Percentiles rank a stretch among this genome's conserved stretches.
Evolutionary conservation across 768 basidiomycete species (phyloP).

Genomic region (Erythrobasidium yunnanense): DNA sequence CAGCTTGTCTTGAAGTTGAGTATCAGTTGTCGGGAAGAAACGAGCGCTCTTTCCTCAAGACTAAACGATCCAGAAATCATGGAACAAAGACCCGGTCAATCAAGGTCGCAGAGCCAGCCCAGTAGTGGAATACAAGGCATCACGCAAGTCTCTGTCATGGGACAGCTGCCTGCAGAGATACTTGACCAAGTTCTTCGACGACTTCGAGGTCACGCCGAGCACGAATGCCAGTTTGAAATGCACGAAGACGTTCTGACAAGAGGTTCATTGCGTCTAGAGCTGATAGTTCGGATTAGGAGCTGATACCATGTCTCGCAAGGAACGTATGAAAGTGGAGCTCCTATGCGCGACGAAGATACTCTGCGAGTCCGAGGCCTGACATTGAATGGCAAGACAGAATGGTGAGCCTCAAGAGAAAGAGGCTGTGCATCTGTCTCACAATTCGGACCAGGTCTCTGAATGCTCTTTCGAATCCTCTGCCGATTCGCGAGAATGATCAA

Average conservation of each 20-base stretch:
- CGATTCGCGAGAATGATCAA: background rate
- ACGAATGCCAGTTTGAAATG: background rate
- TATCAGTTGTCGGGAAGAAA: background rate
- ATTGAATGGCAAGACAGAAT: background rate
- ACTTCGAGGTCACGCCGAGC: background rate
- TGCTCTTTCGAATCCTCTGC: background rate
- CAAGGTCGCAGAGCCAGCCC: background rate
- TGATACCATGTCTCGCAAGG: background rate
- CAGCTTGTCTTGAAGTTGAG: background rate
- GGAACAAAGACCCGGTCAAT: background rate
- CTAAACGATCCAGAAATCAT: background rate
- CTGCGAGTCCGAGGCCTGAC: background rate
- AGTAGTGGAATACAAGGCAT: conserved; percentile 5
- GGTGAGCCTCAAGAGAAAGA: background rate
- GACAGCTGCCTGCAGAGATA: background rate
- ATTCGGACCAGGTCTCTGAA: background rate
- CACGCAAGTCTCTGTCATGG: conserved; percentile 9
- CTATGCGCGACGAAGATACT: conserved; percentile 7
- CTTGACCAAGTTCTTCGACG: conserved; percentile 17
- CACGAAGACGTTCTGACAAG: conserved; percentile 1
- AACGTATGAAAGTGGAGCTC: background rate
- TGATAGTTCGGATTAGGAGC: background rate
- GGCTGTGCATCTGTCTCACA: background rate
- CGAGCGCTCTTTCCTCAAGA: too few relatives aligned
- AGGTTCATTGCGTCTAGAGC: background rate